Percentiles rank a stretch among this genome's conserved stretches.
phyloP scores from a whole-genome alignment of 2,329 filamentous ascomycete species.

The Penicillium sp. region DNA sequence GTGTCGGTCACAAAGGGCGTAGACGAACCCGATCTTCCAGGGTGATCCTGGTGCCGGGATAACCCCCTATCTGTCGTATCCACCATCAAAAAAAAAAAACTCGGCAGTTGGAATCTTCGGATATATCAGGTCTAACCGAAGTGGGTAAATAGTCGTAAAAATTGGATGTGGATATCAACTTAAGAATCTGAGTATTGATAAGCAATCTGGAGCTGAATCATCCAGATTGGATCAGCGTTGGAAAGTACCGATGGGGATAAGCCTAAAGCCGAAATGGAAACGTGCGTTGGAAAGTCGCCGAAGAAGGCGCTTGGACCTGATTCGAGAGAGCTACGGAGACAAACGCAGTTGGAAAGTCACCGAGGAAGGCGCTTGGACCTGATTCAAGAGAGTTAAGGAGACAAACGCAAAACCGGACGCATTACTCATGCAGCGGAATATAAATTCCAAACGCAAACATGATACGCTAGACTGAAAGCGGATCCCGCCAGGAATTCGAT shows the following conservation, averaged over 20 bases:
- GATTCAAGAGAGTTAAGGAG: neutral
- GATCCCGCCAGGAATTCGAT: slow-evolving; percentile 7
- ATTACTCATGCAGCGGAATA: slow-evolving; percentile 15
- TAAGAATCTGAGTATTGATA: neutral
- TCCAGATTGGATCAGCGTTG: neutral
- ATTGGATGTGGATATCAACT: neutral
- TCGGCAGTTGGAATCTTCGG: neutral
- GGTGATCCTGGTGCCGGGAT: neutral
- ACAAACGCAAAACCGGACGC: neutral
- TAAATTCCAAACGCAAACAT: slow-evolving; percentile 1
- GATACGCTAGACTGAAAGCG: neutral
- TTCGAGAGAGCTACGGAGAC: neutral
- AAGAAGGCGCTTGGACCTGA: neutral
- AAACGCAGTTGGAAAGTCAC: neutral
- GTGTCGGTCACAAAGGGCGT: neutral
- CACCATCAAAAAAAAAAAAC: neutral
- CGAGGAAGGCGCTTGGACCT: neutral
- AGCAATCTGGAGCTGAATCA: neutral
- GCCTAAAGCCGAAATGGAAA: neutral
- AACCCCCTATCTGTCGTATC: neutral
- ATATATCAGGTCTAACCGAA: neutral
- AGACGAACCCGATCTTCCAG: neutral
- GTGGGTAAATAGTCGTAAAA: neutral
- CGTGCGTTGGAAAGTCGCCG: neutral
- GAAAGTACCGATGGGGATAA: neutral